Percentiles rank a stretch among this genome's conserved stretches.
These are phyloP conservation scores for Stygiomarasmius scandens DNA, from an alignment of 1,284 basidiomycete species.

Conservation along the genomic window DNA sequence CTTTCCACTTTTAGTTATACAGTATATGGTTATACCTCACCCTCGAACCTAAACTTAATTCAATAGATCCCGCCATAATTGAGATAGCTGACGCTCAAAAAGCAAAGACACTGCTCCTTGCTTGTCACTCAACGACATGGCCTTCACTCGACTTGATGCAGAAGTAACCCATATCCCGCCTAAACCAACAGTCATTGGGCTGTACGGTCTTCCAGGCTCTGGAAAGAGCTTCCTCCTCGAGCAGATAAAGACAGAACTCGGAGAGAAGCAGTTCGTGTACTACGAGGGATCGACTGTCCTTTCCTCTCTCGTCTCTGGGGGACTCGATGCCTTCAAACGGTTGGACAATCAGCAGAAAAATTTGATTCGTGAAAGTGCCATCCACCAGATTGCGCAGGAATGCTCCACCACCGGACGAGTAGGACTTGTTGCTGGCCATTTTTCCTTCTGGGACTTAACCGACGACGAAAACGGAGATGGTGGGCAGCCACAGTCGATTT, in stretches of 20 bases:
- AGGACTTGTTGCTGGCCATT: constrained; percentile 25
- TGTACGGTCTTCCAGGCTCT: constrained; percentile 26
- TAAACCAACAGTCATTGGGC: constrained; percentile 22
- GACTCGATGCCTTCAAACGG: constrained; percentile 24
- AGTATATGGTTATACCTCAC: too few relatives aligned
- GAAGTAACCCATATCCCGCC: not conserved
- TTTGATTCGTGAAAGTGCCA: constrained; percentile 21
- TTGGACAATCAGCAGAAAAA: constrained; percentile 19
- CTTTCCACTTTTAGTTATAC: too few relatives aligned
- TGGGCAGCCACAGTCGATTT: constrained; percentile 15
- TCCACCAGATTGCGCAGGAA: constrained; percentile 20
- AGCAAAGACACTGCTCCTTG: too few relatives aligned
- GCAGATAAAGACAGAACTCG: constrained; percentile 20
- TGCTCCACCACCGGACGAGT: constrained; percentile 19
- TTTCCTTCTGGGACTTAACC: constrained; percentile 24
- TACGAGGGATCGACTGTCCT: constrained; percentile 24
- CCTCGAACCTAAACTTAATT: too few relatives aligned
- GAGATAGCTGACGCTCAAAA: too few relatives aligned
- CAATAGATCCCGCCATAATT: too few relatives aligned
- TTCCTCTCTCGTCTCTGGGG: constrained; percentile 21
- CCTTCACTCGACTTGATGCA: not conserved
- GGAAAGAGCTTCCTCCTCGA: constrained; percentile 23
- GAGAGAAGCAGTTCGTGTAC: constrained; percentile 19
- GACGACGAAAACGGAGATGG: constrained; percentile 13
- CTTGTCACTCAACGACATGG: not conserved